Evolutionary conservation across 768 basidiomycete genomes (phyloP).

Genomic region (Pulveroboletus sp.): DNA sequence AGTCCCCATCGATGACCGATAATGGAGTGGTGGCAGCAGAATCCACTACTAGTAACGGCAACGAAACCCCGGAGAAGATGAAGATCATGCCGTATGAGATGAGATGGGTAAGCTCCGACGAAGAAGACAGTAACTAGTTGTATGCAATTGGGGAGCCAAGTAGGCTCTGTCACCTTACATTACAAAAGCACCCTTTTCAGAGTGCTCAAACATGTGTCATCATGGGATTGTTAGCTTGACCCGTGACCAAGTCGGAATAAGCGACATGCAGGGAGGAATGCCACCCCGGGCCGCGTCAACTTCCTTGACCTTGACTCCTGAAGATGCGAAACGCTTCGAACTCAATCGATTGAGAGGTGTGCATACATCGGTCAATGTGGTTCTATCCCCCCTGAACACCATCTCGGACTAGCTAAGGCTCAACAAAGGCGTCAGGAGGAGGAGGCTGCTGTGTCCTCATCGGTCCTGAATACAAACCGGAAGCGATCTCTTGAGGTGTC

Average conservation of each 20-base stretch:
- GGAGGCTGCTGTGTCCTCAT: slow-evolving; percentile 44
- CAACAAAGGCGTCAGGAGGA: slow-evolving; percentile 65
- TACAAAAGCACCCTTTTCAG: neutral
- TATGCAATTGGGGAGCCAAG: too few species aligned
- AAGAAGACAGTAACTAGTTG: too few species aligned
- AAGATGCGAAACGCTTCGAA: slow-evolving; percentile 69
- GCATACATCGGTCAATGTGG: neutral
- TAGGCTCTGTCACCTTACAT: too few species aligned
- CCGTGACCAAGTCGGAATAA: neutral
- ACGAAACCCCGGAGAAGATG: slow-evolving; percentile 13
- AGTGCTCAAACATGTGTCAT: slow-evolving; percentile 18
- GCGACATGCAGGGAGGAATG: slow-evolving; percentile 6
- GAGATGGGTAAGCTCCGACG: too few species aligned
- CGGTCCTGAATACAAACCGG: slow-evolving; percentile 55
- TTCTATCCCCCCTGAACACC: slow-evolving; percentile 1
- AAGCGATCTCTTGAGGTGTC: slow-evolving; percentile 67
- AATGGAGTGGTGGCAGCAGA: slow-evolving; percentile 15
- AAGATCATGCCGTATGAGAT: slow-evolving; percentile 28
- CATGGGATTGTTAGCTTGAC: neutral
- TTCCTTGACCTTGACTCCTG: slow-evolving; percentile 47
- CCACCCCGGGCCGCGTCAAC: slow-evolving; percentile 9
- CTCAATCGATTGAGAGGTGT: slow-evolving; percentile 75
- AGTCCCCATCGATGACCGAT: slow-evolving; percentile 18
- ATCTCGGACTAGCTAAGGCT: slow-evolving; percentile 65
- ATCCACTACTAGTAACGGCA: slow-evolving; percentile 13